Conservation (phyloP, 805 yeast genomes). For the Pichia nanzhaoensis region DNA sequence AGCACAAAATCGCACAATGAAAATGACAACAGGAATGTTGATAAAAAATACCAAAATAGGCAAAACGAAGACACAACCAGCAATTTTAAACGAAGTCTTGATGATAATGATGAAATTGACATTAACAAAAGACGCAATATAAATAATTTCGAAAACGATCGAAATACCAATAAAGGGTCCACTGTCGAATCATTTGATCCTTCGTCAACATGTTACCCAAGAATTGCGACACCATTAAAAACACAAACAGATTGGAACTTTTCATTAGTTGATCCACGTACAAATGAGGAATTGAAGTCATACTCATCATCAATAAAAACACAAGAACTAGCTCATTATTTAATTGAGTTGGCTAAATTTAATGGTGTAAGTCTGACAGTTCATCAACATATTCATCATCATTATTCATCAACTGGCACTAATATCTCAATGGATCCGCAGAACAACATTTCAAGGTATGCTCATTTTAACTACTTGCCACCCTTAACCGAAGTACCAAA, state of each 20-base stretch:
- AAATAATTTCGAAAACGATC: background rate
- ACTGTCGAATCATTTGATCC: background rate
- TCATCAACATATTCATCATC: slow-evolving; percentile 84
- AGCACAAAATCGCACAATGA: no score
- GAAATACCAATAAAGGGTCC: background rate
- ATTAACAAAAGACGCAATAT: no score
- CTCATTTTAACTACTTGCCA: slow-evolving; percentile 71
- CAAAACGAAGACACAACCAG: background rate
- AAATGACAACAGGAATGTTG: no score
- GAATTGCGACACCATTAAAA: slow-evolving; percentile 21
- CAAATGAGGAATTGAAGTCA: slow-evolving; percentile 38
- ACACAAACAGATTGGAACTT: slow-evolving; percentile 56
- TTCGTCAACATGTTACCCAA: background rate
- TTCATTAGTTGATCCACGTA: slow-evolving; percentile 39
- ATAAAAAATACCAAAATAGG: no score
- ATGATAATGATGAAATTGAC: background rate
- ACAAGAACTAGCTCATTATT: slow-evolving; percentile 47
- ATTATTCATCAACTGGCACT: slow-evolving; percentile 45
- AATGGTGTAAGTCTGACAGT: slow-evolving; percentile 57
- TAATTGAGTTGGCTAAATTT: slow-evolving; percentile 54
- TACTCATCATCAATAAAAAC: slow-evolving; percentile 43
- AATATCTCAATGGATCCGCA: slow-evolving; percentile 38
- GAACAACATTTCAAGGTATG: slow-evolving; percentile 48
- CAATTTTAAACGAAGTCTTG: background rate
- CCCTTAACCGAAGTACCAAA: slow-evolving; percentile 67